Percentiles rank a stretch among this genome's conserved stretches.
Evolutionary conservation across 2,329 filamentous ascomycete genomes (phyloP).

Genomic region (Colletotrichum sp.): DNA sequence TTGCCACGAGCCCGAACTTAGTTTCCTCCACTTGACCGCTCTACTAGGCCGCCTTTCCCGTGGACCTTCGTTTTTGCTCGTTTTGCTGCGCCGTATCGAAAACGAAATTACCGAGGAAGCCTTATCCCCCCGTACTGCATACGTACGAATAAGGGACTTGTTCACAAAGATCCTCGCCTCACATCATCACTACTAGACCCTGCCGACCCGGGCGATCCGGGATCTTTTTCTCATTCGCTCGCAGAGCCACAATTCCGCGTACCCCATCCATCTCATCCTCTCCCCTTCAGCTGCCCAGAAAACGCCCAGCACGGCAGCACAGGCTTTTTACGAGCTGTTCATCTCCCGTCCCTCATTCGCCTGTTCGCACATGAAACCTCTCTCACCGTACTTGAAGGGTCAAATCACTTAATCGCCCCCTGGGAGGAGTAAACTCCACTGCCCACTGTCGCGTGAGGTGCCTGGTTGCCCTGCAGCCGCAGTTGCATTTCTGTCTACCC

Average conservation of each 20-base stretch:
- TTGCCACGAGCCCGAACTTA: not conserved
- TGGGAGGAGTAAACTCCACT: not conserved
- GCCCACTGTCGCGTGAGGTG: not conserved
- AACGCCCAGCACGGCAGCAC: slow-evolving; percentile 1
- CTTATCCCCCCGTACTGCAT: not conserved
- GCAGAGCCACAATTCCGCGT: slow-evolving; percentile 13
- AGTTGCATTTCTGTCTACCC: not conserved
- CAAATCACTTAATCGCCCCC: not conserved
- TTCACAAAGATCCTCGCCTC: not conserved
- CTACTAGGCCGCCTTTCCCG: not conserved
- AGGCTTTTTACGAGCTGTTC: not conserved
- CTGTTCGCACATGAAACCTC: not conserved
- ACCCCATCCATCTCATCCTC: not conserved
- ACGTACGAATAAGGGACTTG: not conserved
- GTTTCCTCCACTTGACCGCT: not conserved
- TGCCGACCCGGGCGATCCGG: slow-evolving; percentile 8
- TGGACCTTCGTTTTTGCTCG: not conserved
- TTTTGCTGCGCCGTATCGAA: not conserved
- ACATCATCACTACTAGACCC: slow-evolving; percentile 6
- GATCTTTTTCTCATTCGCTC: slow-evolving; percentile 4
- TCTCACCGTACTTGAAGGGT: not conserved
- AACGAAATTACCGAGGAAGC: not conserved
- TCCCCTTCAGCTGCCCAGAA: slow-evolving; percentile 2
- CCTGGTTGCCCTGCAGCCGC: not conserved
- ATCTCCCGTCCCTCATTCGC: slow-evolving; percentile 7